phyloP scores from a whole-genome alignment of 306 rosid genomes.

The Fagus sylvatica region DNA sequence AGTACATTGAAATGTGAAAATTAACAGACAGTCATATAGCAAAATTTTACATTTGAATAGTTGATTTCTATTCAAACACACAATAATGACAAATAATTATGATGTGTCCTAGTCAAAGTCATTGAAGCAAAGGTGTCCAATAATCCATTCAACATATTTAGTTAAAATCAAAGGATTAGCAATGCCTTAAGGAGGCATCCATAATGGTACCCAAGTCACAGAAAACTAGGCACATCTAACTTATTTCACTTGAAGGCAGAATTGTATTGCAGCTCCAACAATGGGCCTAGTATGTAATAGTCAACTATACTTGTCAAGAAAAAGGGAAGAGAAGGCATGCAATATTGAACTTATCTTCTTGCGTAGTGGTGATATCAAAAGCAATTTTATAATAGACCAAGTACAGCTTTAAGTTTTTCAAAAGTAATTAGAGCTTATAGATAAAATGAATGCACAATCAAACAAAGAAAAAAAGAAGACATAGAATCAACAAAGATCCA shows the following conservation, averaged over 20 bases:
- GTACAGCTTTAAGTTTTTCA: too few relatives aligned
- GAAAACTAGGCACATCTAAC: neutral
- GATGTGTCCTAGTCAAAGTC: neutral
- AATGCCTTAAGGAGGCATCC: neutral
- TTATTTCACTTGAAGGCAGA: neutral
- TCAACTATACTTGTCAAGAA: too few relatives aligned
- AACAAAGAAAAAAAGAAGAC: too few relatives aligned
- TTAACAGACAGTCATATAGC: neutral
- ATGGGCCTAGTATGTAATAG: neutral
- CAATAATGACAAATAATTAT: neutral
- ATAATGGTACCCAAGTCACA: neutral
- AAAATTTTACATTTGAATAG: neutral
- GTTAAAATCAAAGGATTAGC: neutral
- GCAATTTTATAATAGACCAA: neutral
- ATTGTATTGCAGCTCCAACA: neutral
- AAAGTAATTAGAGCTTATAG: too few relatives aligned
- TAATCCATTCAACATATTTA: neutral
- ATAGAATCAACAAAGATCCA: neutral
- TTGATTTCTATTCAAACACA: neutral
- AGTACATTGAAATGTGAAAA: neutral
- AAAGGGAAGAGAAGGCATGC: too few relatives aligned
- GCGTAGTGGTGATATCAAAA: neutral
- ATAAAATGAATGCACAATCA: too few relatives aligned
- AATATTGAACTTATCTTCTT: neutral
- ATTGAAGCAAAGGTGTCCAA: neutral